These are phyloP conservation scores for Boletellus emodensis DNA, from an alignment of 768 basidiomycete genomes.

Conservation along the genomic window DNA sequence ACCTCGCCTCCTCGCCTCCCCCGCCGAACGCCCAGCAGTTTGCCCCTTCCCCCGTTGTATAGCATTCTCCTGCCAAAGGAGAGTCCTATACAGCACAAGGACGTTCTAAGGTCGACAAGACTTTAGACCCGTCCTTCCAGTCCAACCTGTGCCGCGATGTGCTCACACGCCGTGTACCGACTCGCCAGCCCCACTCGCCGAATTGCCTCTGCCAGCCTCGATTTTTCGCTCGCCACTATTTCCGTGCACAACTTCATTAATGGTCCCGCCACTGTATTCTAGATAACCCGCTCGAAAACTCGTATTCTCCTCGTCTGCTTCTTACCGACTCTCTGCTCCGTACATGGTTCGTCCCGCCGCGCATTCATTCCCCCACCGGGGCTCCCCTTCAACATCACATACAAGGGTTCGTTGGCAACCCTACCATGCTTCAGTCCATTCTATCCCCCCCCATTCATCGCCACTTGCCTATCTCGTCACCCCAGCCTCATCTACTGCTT, in stretches of 20 bases:
- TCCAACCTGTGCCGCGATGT: constrained; percentile 40
- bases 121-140: constrained; percentile 31
- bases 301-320: constrained; percentile 5
- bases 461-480: constrained; percentile 49
- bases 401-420: constrained; percentile 79
- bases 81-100: constrained; percentile 28
- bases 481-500: constrained; percentile 51
- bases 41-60: constrained; percentile 4
- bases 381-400: constrained; percentile 58
- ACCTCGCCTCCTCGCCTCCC: constrained; percentile 3
- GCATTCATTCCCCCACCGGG: constrained; percentile 66
- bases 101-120: constrained; percentile 42
- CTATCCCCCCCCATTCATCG: constrained; percentile 35
- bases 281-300: constrained; percentile 27
- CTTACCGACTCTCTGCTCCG: constrained; percentile 3
- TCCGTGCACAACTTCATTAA: constrained; percentile 24
- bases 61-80: constrained; percentile 22
- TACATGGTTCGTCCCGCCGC: constrained; percentile 35
- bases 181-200: constrained; percentile 21
- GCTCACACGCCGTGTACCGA: constrained; percentile 23
- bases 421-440: constrained; percentile 48
- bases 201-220: constrained; percentile 10
- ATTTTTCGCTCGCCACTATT: constrained; percentile 13
- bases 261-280: constrained; percentile 35
- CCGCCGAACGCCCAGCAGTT: constrained; percentile 4